A percentile compares a stretch with the other conserved stretches of the same genome.
Evolutionary conservation across 208 protist species (phyloP).

Genomic region (Trypanosoma lewisi): DNA sequence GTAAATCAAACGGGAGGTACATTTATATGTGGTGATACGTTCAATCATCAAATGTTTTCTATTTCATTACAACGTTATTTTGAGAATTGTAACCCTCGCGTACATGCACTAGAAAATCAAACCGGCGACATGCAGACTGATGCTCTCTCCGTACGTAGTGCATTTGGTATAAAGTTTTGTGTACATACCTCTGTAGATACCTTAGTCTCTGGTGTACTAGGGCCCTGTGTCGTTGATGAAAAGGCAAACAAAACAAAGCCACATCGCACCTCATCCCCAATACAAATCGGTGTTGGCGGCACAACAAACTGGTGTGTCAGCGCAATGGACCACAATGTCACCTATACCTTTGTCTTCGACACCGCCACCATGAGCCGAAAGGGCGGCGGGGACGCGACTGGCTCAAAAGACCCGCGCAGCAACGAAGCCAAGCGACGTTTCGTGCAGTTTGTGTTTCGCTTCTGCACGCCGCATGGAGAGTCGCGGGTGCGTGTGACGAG

Average conservation of each 20-base stretch:
- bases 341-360: slow-evolving; percentile 75
- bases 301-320: slow-evolving; percentile 71
- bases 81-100: slow-evolving; percentile 54
- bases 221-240: slow-evolving; percentile 61
- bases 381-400: not conserved
- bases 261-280: slow-evolving; percentile 39
- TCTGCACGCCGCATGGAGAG: slow-evolving; percentile 81
- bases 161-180: slow-evolving; percentile 66
- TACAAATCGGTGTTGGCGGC: slow-evolving; percentile 57
- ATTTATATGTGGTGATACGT: slow-evolving; percentile 95
- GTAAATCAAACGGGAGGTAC: slow-evolving; percentile 92
- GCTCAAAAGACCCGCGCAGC: not conserved
- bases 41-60: slow-evolving; percentile 87
- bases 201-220: slow-evolving; percentile 64
- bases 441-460: slow-evolving; percentile 94
- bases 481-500: slow-evolving; percentile 89
- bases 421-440: slow-evolving; percentile 56
- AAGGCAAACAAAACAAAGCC: slow-evolving; percentile 35
- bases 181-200: slow-evolving; percentile 75
- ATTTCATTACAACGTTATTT: slow-evolving; percentile 74
- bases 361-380: slow-evolving; percentile 56
- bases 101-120: not conserved
- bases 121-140: not conserved
- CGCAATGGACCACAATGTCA: slow-evolving; percentile 53
- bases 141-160: slow-evolving; percentile 38